These are phyloP conservation scores for Tolypocladium endophyticum DNA, from an alignment of 2,329 filamentous ascomycete genomes.

Conservation along the genomic window DNA sequence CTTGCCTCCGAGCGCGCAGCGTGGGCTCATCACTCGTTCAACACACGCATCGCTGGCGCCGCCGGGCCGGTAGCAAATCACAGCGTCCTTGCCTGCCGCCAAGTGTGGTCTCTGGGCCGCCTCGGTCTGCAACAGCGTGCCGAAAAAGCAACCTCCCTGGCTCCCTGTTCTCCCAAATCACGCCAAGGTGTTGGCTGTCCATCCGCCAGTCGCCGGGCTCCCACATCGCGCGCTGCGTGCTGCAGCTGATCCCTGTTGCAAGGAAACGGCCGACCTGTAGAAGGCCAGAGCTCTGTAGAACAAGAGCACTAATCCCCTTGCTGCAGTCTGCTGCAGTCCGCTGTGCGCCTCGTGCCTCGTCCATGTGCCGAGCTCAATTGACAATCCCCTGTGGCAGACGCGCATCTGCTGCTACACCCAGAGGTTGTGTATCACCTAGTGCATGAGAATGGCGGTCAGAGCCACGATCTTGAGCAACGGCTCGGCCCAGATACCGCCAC, in stretches of 20 bases:
- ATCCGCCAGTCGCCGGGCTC: neutral
- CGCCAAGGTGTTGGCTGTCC: neutral
- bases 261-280: neutral
- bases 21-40: neutral
- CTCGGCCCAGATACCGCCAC: neutral
- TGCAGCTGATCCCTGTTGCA: neutral
- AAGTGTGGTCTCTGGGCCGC: neutral
- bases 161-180: neutral
- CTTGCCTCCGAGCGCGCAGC: neutral
- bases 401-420: neutral
- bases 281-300: neutral
- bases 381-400: neutral
- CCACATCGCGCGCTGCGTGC: neutral
- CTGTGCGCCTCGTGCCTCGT: neutral
- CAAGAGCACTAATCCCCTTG: neutral
- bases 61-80: slow-evolving; percentile 2
- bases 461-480: neutral
- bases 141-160: neutral
- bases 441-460: neutral
- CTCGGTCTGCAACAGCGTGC: neutral
- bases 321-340: neutral
- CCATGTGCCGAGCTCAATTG: neutral
- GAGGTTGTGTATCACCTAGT: neutral
- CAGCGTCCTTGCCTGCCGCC: neutral
- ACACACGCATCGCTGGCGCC: slow-evolving; percentile 1